These are phyloP conservation scores for Sarocladium oryzae DNA, from an alignment of 2,329 filamentous ascomycete species.

Conservation along the genomic window DNA sequence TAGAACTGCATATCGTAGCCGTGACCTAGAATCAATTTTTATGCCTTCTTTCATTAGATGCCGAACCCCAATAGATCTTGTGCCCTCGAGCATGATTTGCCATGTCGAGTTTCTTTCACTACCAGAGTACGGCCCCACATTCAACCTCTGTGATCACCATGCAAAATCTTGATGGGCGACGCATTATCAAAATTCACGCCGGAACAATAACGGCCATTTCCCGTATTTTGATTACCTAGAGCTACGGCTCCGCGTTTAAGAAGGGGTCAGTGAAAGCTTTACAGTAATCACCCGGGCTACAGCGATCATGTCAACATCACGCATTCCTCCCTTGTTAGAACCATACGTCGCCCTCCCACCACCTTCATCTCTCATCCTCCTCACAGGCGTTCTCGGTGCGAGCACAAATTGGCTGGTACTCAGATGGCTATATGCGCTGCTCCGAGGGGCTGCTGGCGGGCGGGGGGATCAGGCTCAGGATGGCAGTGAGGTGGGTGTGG, in stretches of 20 bases:
- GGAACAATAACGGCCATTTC: not conserved
- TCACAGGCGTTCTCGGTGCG: constrained; percentile 62
- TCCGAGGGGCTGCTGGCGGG: constrained; percentile 19
- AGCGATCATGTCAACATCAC: constrained; percentile 33
- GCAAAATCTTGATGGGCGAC: not conserved
- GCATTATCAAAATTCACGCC: not conserved
- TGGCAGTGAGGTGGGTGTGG: constrained; percentile 41
- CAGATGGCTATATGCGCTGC: constrained; percentile 45
- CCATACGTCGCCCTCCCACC: constrained; percentile 54
- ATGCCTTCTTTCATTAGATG: not conserved
- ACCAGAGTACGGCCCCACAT: constrained; percentile 1
- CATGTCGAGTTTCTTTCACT: too few species aligned
- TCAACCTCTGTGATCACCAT: not conserved
- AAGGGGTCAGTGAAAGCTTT: too few species aligned
- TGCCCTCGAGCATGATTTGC: too few species aligned
- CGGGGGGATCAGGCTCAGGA: not conserved
- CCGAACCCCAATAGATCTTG: too few species aligned
- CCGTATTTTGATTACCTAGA: too few species aligned
- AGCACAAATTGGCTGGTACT: constrained; percentile 60
- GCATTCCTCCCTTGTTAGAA: constrained; percentile 58
- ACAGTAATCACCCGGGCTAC: too few species aligned
- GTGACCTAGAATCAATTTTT: constrained; percentile 1
- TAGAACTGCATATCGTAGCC: not conserved
- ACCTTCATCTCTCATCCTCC: constrained; percentile 53
- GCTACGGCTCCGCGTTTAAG: too few species aligned